Conservation (phyloP, 768 basidiomycete species). For the Thelephora ganbajun region DNA sequence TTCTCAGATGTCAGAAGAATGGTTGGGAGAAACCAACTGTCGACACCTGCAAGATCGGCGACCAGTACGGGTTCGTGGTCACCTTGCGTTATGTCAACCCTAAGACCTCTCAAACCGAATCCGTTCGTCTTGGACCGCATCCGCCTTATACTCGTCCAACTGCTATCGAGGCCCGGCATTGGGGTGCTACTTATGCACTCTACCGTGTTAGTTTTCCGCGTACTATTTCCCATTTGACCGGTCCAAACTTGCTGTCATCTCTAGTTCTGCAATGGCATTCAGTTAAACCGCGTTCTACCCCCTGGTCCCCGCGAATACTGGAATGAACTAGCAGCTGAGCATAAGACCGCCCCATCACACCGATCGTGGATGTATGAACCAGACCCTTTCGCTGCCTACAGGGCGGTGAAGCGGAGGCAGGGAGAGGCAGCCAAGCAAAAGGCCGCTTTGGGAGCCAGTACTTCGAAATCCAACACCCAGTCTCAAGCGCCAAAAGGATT, state of each 20-base stretch:
- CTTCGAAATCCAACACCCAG: conserved; percentile 3
- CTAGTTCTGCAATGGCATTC: conserved; percentile 65
- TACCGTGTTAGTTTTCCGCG: conserved; percentile 56
- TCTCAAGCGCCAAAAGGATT: conserved; percentile 22
- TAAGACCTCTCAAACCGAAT: conserved; percentile 56
- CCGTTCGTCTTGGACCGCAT: conserved; percentile 58
- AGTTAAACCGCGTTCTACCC: conserved; percentile 65
- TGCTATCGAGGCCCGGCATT: conserved; percentile 78
- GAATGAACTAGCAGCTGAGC: conserved; percentile 59
- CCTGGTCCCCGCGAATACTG: conserved; percentile 82
- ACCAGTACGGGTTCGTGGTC: conserved; percentile 53
- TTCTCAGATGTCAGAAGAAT: conserved; percentile 64
- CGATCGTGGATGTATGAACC: conserved; percentile 78
- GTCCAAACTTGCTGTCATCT: conserved; percentile 8
- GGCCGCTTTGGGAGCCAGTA: conserved; percentile 16
- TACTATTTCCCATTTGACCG: conserved; percentile 3
- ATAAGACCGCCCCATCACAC: conserved; percentile 52
- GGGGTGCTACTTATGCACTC: conserved; percentile 79
- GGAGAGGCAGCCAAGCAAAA: conserved; percentile 33
- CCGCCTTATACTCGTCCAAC: conserved; percentile 53
- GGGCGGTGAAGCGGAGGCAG: conserved; percentile 54
- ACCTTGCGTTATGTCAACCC: conserved; percentile 54
- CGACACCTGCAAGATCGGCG: conserved; percentile 40
- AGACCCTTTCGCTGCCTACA: conserved; percentile 72
- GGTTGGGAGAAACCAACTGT: conserved; percentile 80